Percentiles rank a stretch among this genome's conserved stretches.
Conservation (phyloP, 2,329 filamentous ascomycete genomes). For the Diaporthe sp. region DNA sequence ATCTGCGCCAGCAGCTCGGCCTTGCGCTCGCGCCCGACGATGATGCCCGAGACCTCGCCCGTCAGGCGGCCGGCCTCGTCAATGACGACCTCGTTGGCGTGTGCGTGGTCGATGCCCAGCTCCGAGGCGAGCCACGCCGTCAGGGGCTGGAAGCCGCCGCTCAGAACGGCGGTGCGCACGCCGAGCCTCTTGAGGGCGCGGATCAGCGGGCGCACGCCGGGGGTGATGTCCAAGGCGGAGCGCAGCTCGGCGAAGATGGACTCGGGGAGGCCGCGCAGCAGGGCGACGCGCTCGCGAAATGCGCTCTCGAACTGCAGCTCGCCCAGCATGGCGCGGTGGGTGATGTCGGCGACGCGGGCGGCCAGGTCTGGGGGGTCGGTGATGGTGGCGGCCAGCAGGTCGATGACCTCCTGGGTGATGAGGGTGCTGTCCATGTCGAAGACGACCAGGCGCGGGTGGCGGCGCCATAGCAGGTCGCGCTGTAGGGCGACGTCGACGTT, state of each 20-base stretch:
- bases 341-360: slow-evolving; percentile 88
- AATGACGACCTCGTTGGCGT: slow-evolving; percentile 86
- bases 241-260: slow-evolving; percentile 85
- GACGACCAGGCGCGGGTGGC: slow-evolving; percentile 87
- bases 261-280: slow-evolving; percentile 85
- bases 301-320: slow-evolving; percentile 93
- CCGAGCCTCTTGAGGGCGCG: slow-evolving; percentile 82
- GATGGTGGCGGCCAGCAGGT: slow-evolving; percentile 89
- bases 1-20: slow-evolving; percentile 79
- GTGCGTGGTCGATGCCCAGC: slow-evolving; percentile 88
- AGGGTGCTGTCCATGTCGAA: slow-evolving; percentile 99
- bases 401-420: slow-evolving; percentile 97
- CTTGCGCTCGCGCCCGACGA: slow-evolving; percentile 84
- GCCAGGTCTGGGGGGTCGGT: slow-evolving; percentile 78
- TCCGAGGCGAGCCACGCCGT: slow-evolving; percentile 87
- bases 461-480: slow-evolving; percentile 78
- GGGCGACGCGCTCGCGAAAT: slow-evolving; percentile 82
- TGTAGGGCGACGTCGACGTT: slow-evolving; percentile 89
- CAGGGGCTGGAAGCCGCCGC: slow-evolving; percentile 91
- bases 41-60: slow-evolving; percentile 78
- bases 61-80: slow-evolving; percentile 76
- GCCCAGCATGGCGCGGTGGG: slow-evolving; percentile 93
- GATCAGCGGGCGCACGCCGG: slow-evolving; percentile 83
- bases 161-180: slow-evolving; percentile 90
- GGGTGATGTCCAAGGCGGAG: slow-evolving; percentile 82